phyloP scores from a whole-genome alignment of 495 filamentous ascomycete genomes.

The Xylaria grammica region DNA sequence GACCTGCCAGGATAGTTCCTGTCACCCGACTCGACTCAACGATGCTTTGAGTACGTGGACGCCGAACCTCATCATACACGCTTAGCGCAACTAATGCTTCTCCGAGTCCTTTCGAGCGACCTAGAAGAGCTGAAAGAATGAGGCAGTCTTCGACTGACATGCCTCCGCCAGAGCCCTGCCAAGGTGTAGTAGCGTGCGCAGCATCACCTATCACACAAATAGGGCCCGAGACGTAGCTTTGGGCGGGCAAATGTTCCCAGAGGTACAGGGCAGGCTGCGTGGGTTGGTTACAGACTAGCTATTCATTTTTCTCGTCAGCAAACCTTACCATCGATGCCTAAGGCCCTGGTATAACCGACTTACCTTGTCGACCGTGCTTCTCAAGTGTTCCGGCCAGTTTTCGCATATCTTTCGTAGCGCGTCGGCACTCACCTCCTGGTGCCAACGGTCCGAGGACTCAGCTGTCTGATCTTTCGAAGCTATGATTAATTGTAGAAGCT shows the following conservation, averaged over 20 bases:
- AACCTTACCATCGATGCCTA: too few relatives aligned
- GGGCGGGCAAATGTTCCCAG: conserved; percentile 25
- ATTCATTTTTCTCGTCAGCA: background rate
- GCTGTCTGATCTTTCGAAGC: conserved; percentile 17
- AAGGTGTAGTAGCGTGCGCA: conserved; percentile 46
- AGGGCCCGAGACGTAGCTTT: conserved; percentile 30
- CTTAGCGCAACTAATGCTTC: conserved; percentile 28
- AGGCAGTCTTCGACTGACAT: conserved; percentile 48
- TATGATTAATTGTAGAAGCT: conserved; percentile 24
- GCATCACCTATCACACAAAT: conserved; percentile 48
- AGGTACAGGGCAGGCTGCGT: conserved; percentile 18
- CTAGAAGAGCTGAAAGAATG: conserved; percentile 36
- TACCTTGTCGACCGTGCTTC: too few relatives aligned
- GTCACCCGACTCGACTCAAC: conserved; percentile 41
- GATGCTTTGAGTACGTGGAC: conserved; percentile 31
- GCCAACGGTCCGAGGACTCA: conserved; percentile 16
- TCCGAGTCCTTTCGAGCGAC: conserved; percentile 23
- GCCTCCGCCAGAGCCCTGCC: conserved; percentile 42
- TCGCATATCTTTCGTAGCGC: conserved; percentile 22
- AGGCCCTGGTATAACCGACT: too few relatives aligned
- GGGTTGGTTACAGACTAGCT: conserved; percentile 24
- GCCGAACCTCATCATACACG: conserved; percentile 28
- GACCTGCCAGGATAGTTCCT: conserved; percentile 21
- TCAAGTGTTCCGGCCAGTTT: conserved; percentile 16
- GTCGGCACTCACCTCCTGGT: conserved; percentile 7